Evolutionary conservation across 2,329 filamentous ascomycete genomes (phyloP), one percentile per base, ranked within the genome.

Genomic region (Sporothrix pallida): DNA sequence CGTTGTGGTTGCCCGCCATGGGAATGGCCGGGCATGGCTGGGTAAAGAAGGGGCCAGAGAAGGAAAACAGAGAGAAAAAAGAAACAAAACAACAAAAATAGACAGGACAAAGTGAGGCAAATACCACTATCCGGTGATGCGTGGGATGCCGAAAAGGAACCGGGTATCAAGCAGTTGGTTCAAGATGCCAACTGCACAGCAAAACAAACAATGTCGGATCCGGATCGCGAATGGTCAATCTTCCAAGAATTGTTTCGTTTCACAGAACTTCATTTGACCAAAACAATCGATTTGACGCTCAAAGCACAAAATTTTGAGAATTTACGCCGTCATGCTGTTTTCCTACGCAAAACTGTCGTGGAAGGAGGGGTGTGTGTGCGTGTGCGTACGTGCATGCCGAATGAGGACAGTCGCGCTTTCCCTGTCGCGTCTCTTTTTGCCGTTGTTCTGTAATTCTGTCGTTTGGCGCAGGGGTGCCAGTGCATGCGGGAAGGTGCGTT

Each of bases 1-100:
- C 74, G 17, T 72, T 37, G n/a, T 44, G 67, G 37, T 74, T 74
- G 62, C 46, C 52, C 7, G 74, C 74, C 75, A 76, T 76, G 68
- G 20, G 46, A 17, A 26, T 44, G 62, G 62, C 23, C 56, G 17
- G 31, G 70, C 58, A 63, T 71, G 26, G 63, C 44, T n/a, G 5
- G 15, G 42, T 31, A 12, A 12, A 15, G n/a, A 20, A 2, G 12
- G 26, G 12, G 23, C 7, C 10, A 60, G 52, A 37, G 26, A 26
- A 63, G 20, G 60, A 23, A 1, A 31, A 67, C n/a, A 13, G 37
- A 23, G 13, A 58, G 6, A 6, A 3, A 23, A 23, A 50, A 23
- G 17, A 46, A 17, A 4, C 13, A 68, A 46, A 37, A 44, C 13
- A 37, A 69, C 13, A 31, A 3, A 52, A 52, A 37, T 9, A 67